phyloP scores from a whole-genome alignment of 2,329 filamentous ascomycete genomes.

The Berkeleyomyces rouxiae region DNA sequence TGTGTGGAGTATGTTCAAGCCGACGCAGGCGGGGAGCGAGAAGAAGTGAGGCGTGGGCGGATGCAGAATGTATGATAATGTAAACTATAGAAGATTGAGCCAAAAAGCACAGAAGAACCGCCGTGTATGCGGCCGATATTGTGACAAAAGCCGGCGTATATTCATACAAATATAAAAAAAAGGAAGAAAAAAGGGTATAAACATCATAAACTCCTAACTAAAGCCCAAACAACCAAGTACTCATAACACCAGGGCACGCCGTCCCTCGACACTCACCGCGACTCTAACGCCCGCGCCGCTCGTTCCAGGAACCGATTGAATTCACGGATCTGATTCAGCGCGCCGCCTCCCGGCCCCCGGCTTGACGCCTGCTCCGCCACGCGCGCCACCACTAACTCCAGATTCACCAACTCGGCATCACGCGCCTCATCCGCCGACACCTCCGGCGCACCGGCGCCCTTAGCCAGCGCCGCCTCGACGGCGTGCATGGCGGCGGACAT shows the following conservation, averaged over 20 bases:
- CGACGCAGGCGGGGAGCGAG: background rate
- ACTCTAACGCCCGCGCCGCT: constrained; percentile 39
- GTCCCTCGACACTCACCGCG: constrained; percentile 19
- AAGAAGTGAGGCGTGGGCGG: background rate
- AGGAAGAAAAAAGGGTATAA: constrained; percentile 6
- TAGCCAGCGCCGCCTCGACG: constrained; percentile 40
- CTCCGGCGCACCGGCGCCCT: constrained; percentile 32
- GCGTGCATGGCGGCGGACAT: constrained; percentile 45
- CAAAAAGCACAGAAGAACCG: background rate
- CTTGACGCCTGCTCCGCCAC: constrained; percentile 37
- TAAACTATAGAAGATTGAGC: background rate
- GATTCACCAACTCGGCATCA: constrained; percentile 37
- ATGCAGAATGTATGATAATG: background rate
- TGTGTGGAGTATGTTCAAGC: constrained; percentile 21
- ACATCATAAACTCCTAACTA: constrained; percentile 4
- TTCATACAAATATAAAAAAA: background rate
- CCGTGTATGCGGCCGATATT: background rate
- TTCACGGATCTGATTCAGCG: constrained; percentile 38
- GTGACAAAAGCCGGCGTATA: background rate
- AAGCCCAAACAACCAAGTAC: constrained; percentile 1
- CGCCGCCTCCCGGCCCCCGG: constrained; percentile 31
- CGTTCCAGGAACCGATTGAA: constrained; percentile 50
- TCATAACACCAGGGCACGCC: background rate
- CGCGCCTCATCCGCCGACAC: constrained; percentile 26
- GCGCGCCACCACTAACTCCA: constrained; percentile 39